These are phyloP conservation scores for Lathyrus oleraceus DNA, from an alignment of 306 rosid species.

Conservation along the genomic window DNA sequence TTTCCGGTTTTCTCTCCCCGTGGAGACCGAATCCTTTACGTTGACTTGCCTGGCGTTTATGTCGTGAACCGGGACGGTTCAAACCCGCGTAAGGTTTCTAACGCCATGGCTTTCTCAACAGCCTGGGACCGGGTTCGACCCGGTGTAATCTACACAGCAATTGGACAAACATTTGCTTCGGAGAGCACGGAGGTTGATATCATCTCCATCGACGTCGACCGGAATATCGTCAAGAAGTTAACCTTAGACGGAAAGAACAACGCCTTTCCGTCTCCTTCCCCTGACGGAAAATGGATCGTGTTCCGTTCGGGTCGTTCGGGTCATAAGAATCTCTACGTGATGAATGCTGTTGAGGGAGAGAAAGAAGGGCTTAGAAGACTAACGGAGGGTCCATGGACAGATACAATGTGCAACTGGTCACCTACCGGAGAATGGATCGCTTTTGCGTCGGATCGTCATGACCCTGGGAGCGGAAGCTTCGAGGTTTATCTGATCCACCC, in stretches of 20 bases:
- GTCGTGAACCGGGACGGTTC: conserved; percentile 75
- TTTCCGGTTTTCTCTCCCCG: conserved; percentile 76
- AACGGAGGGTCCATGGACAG: conserved; percentile 75
- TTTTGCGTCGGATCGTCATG: conserved; percentile 66
- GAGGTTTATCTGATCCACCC: conserved; percentile 73
- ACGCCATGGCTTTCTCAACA: conserved; percentile 57
- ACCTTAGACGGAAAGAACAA: conserved; percentile 74
- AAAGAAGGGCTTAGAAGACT: conserved; percentile 43
- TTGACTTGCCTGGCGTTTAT: conserved; percentile 58
- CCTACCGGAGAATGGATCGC: conserved; percentile 87
- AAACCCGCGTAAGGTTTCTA: conserved; percentile 49
- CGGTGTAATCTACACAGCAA: conserved; percentile 60
- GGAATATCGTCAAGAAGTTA: conserved; percentile 43
- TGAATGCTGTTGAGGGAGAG: conserved; percentile 77
- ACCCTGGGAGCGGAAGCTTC: conserved; percentile 68
- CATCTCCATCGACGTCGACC: conserved; percentile 51
- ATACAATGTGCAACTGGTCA: conserved; percentile 89
- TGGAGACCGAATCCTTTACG: conserved; percentile 64
- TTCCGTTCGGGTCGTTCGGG: conserved; percentile 80
- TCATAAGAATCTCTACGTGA: conserved; percentile 65
- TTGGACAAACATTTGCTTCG: conserved; percentile 65
- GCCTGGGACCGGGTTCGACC: conserved; percentile 73
- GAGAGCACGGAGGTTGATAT: conserved; percentile 65
- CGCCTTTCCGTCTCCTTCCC: conserved; percentile 75
- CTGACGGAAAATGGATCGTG: conserved; percentile 79